phyloP scores from a whole-genome alignment of 1,139 yeast species.

The Meyerozyma guilliermondii region DNA sequence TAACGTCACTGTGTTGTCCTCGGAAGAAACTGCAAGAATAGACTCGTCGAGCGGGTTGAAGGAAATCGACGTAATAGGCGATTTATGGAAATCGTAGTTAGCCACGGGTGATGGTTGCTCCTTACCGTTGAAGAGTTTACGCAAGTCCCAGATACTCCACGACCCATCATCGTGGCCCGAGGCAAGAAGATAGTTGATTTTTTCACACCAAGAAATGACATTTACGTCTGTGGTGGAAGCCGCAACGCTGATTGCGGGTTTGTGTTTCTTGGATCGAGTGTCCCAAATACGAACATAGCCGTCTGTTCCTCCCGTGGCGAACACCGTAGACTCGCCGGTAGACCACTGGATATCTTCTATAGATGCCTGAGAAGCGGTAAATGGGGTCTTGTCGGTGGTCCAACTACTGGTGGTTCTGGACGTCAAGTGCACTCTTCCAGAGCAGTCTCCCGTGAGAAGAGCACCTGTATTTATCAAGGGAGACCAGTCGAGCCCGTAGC shows the following conservation, averaged over 20 bases:
- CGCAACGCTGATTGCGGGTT: conserved; percentile 79
- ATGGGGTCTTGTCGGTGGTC: conserved; percentile 85
- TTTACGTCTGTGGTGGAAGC: conserved; percentile 89
- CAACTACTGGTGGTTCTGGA: conserved; percentile 70
- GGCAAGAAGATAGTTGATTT: conserved; percentile 81
- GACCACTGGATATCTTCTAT: conserved; percentile 98
- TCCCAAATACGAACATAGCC: conserved; percentile 96
- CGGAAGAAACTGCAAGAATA: conserved; percentile 90
- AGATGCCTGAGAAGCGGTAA: conserved; percentile 63
- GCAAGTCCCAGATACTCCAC: conserved; percentile 98
- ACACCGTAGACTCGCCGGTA: conserved; percentile 83
- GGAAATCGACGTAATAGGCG: conserved; percentile 87
- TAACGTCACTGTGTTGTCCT: conserved; percentile 91
- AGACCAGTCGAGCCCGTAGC: conserved; percentile 97
- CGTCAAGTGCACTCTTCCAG: conserved; percentile 78
- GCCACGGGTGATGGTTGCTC: conserved; percentile 76
- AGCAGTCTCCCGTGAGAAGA: conserved; percentile 80
- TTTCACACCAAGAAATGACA: conserved; percentile 93
- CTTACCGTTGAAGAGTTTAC: conserved; percentile 68
- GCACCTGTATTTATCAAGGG: conserved; percentile 79
- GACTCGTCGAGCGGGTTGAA: conserved; percentile 96
- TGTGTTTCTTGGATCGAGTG: conserved; percentile 85
- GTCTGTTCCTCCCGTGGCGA: conserved; percentile 90
- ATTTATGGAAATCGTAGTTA: conserved; percentile 89
- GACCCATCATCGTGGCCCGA: conserved; percentile 97